A percentile compares a stretch with the other conserved stretches of the same genome.
phyloP scores from a whole-genome alignment of 2,329 filamentous ascomycete genomes.

The Trichothecium sympodiale region DNA sequence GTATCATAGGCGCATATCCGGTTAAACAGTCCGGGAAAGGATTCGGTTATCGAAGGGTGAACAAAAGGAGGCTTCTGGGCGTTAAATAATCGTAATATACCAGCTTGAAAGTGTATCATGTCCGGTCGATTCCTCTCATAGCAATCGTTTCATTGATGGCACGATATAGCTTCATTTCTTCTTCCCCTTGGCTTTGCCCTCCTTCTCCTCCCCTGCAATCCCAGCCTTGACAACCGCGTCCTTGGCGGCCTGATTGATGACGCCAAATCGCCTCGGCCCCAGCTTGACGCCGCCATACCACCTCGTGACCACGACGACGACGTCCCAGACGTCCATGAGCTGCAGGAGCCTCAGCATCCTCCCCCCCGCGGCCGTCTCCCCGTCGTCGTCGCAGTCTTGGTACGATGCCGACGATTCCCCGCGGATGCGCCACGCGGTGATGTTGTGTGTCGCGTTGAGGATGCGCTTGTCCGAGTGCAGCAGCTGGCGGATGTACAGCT shows the following conservation, averaged over 20 bases:
- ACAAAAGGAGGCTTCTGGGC: too few species aligned
- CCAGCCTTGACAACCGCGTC: slow-evolving; percentile 75
- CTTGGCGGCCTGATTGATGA: slow-evolving; percentile 79
- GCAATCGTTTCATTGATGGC: slow-evolving; percentile 13
- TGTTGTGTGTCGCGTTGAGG: slow-evolving; percentile 86
- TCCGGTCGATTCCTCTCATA: slow-evolving; percentile 19
- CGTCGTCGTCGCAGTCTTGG: slow-evolving; percentile 94
- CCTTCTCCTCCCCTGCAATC: slow-evolving; percentile 40
- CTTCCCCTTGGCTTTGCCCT: slow-evolving; percentile 31
- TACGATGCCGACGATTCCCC: slow-evolving; percentile 38
- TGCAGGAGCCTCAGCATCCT: slow-evolving; percentile 84
- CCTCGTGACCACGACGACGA: slow-evolving; percentile 82
- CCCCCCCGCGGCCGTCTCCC: slow-evolving; percentile 83
- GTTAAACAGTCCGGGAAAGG: too few species aligned
- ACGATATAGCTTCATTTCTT: slow-evolving; percentile 27
- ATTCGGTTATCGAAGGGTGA: too few species aligned
- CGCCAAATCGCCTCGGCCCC: slow-evolving; percentile 77
- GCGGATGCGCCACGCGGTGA: slow-evolving; percentile 83
- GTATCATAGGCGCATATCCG: too few species aligned
- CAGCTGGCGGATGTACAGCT: slow-evolving; percentile 60
- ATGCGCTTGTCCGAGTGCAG: slow-evolving; percentile 74
- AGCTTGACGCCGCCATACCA: slow-evolving; percentile 93
- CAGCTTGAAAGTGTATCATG: too few species aligned
- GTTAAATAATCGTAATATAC: too few species aligned
- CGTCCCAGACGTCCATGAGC: slow-evolving; percentile 87